Evolutionary conservation across 2,329 filamentous ascomycete species (phyloP).

Genomic region (Colletotrichum noveboracense): DNA sequence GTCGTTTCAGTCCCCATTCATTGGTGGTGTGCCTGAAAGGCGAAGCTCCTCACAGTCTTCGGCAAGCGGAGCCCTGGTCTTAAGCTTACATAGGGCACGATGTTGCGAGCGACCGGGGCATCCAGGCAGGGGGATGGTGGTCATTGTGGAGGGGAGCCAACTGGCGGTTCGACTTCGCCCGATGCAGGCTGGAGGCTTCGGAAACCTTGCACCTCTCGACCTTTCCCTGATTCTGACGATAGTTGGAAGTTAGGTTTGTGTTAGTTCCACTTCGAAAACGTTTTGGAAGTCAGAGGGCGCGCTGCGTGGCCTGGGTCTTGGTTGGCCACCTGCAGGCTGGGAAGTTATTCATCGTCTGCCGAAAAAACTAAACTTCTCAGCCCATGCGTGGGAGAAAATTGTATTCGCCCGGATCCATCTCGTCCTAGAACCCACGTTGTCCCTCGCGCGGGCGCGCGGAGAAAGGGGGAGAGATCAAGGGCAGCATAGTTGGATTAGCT

Average conservation of each 20-base stretch:
- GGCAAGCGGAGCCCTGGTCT: neutral
- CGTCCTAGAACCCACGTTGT: neutral
- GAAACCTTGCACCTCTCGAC: neutral
- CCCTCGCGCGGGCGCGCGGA: neutral
- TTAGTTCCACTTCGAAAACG: constrained; percentile 5
- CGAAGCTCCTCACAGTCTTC: neutral
- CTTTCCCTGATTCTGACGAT: constrained; percentile 2
- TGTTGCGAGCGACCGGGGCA: neutral
- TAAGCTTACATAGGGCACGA: constrained; percentile 7
- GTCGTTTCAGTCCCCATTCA: neutral
- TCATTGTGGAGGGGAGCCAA: neutral
- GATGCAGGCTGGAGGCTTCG: constrained; percentile 11
- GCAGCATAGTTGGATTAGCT: neutral
- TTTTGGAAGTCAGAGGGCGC: neutral
- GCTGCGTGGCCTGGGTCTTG: neutral
- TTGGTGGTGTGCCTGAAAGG: neutral
- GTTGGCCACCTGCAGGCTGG: neutral
- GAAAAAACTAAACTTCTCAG: neutral
- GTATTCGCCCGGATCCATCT: neutral
- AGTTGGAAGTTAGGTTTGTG: neutral
- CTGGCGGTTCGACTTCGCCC: constrained; percentile 5
- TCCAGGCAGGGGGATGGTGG: neutral
- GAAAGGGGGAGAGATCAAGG: neutral
- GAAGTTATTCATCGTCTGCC: neutral
- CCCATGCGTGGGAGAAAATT: neutral